Base-by-base conservation (phyloP, 106 monocot species). In the Narthecium ossifragum region DNA sequence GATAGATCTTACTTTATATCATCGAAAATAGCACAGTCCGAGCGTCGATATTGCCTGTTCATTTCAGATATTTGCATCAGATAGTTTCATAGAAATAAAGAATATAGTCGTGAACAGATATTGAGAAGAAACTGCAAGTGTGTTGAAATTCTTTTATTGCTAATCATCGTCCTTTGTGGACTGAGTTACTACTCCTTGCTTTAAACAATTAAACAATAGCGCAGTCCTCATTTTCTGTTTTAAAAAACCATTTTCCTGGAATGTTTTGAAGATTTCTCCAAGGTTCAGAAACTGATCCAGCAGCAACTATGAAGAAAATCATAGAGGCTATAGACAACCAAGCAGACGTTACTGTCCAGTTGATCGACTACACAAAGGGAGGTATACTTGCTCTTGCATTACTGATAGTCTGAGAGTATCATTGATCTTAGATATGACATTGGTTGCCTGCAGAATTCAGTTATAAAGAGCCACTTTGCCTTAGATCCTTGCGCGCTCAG, bases 91-190 rank as follows among this genome's bases (percentile, higher is more conserved):
- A 9, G 86, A 90, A 62, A 59, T 96, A 59, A 96, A 51, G 94
- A 96, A 63, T 96, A 96, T 66, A 84, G 75, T 26, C 75, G 94
- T 47, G 94, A 96, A 76, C 90, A 96, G 69, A 90, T 96, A 71
- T 74, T 96, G 67, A 90, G 94, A 56, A 80, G 83, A 71, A 96
- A 96, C 59, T 96, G 94, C 78, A 96, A 90, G 94, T 96, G 53
- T 13, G 34, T 32, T 4, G 18, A 12, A 6, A 14, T 55, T 12
- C 13, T 17, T 43, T 29, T 14, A 27, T 54, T 32, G 30, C 54
- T 29, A 8, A 53, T 5, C 17, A 53, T 40, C 52, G 1, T 47
- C 11, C 27, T 36, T 23, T 31, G 15, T 39, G 18, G 14, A 17
- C 2, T 43, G 0, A 18, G 18, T 4, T 43, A 18, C 18, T 43